These are phyloP conservation scores for Tricholoma flavovirens DNA, from an alignment of 768 basidiomycete genomes.

Conservation along the genomic window DNA sequence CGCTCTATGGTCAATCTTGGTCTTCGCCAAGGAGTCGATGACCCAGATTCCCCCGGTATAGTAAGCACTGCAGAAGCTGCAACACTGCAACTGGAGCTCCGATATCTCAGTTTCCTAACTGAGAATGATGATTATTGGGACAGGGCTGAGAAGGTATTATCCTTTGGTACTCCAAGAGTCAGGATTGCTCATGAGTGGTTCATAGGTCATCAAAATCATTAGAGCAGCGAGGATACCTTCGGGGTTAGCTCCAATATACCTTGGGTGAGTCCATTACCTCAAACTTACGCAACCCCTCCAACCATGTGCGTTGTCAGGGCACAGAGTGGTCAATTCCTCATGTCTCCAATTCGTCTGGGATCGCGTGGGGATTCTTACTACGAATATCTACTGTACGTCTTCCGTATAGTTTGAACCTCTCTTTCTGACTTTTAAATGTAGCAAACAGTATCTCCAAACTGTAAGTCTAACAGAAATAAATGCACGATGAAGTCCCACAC, in stretches of 20 bases:
- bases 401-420: background rate
- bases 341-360: conserved; percentile 83
- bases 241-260: conserved; percentile 78
- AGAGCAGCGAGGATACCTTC: conserved; percentile 53
- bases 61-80: conserved; percentile 83
- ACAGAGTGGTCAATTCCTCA: conserved; percentile 41
- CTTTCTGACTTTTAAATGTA: conserved; percentile 11
- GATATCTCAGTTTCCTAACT: conserved; percentile 75
- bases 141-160: conserved; percentile 62
- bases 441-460: conserved; percentile 84
- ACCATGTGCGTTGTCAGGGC: conserved; percentile 20
- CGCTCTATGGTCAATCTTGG: conserved; percentile 55
- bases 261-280: conserved; percentile 46
- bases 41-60: conserved; percentile 42
- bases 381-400: conserved; percentile 73
- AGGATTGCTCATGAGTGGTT: background rate
- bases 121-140: conserved; percentile 81
- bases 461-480: conserved; percentile 35
- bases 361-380: conserved; percentile 93
- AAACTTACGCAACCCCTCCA: too few species aligned
- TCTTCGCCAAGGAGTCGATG: conserved; percentile 7
- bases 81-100: conserved; percentile 85
- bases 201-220: conserved; percentile 61
- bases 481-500: background rate
- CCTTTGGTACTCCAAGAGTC: background rate